Evolutionary conservation across 2,329 filamentous ascomycete species (phyloP).

Genomic region (Achaetomium macrosporum): DNA sequence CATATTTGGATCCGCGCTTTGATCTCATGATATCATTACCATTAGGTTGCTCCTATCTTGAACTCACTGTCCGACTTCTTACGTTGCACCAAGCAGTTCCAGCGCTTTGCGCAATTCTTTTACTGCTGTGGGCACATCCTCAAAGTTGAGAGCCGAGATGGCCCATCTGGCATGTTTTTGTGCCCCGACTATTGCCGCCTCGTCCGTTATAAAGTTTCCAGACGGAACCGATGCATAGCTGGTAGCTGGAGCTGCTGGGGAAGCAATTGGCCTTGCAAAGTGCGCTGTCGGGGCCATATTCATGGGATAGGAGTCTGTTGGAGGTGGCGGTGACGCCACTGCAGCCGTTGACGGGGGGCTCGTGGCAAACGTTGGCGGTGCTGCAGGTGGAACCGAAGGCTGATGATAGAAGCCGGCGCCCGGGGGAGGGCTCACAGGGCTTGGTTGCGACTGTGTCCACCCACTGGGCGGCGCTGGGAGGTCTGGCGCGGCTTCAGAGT

Average conservation of each 20-base stretch:
- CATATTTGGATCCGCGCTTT: neutral
- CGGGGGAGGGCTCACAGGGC: slow-evolving; percentile 12
- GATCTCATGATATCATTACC: neutral
- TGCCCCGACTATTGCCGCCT: slow-evolving; percentile 65
- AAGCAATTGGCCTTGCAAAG: slow-evolving; percentile 16
- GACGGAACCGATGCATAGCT: slow-evolving; percentile 16
- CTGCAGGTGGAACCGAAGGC: slow-evolving; percentile 21
- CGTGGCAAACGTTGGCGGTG: slow-evolving; percentile 26
- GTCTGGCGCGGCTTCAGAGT: slow-evolving; percentile 26
- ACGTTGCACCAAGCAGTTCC: slow-evolving; percentile 55
- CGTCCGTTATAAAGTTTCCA: slow-evolving; percentile 44
- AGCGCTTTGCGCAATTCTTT: slow-evolving; percentile 76
- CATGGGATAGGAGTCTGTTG: slow-evolving; percentile 19
- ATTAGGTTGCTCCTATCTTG: slow-evolving; percentile 10
- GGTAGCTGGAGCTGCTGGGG: slow-evolving; percentile 21
- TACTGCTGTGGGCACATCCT: slow-evolving; percentile 86
- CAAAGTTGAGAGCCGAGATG: slow-evolving; percentile 93
- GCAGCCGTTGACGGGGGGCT: slow-evolving; percentile 25
- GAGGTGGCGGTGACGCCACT: slow-evolving; percentile 27
- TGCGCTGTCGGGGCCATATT: slow-evolving; percentile 21
- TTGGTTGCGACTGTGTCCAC: slow-evolving; percentile 23
- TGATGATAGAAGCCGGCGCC: slow-evolving; percentile 14
- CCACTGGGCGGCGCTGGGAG: slow-evolving; percentile 24
- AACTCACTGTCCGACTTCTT: neutral
- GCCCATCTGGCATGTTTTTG: slow-evolving; percentile 98